Evolutionary conservation across 1,284 basidiomycete species (phyloP).

Genomic region (Omphalotus olearius): DNA sequence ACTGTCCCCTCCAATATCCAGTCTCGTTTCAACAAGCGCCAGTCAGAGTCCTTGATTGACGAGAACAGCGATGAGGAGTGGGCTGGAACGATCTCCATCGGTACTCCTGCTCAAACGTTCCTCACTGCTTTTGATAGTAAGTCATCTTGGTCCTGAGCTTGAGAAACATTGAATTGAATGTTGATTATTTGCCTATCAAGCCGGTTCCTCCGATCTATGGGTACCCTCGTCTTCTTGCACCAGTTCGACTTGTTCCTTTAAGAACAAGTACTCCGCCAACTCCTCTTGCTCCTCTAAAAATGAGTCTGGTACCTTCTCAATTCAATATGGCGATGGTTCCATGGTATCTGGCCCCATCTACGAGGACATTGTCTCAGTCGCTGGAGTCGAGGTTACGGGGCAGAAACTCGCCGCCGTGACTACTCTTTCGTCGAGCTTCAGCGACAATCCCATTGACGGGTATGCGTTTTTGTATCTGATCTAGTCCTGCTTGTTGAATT

Average conservation of each 20-base stretch:
- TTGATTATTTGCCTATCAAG: conserved; percentile 10
- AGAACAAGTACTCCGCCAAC: conserved; percentile 26
- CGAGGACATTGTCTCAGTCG: conserved; percentile 42
- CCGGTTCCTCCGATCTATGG: conserved; percentile 23
- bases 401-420: conserved; percentile 22
- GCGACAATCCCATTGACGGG: conserved; percentile 16
- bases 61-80: conserved; percentile 18
- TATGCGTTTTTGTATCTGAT: not conserved
- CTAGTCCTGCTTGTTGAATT: not conserved
- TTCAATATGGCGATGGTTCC: conserved; percentile 53
- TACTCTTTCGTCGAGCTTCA: conserved; percentile 22
- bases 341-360: conserved; percentile 48
- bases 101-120: conserved; percentile 24
- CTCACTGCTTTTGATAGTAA: conserved; percentile 33
- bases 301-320: conserved; percentile 31
- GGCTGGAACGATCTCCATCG: conserved; percentile 28
- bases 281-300: conserved; percentile 31
- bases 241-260: conserved; percentile 23
- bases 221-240: conserved; percentile 24
- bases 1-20: conserved; percentile 13
- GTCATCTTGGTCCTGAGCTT: conserved; percentile 14
- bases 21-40: conserved; percentile 17
- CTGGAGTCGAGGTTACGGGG: conserved; percentile 23
- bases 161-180: not conserved
- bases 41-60: conserved; percentile 21